phyloP scores from a whole-genome alignment of 805 yeast species.

The Candida silvicultrix region DNA sequence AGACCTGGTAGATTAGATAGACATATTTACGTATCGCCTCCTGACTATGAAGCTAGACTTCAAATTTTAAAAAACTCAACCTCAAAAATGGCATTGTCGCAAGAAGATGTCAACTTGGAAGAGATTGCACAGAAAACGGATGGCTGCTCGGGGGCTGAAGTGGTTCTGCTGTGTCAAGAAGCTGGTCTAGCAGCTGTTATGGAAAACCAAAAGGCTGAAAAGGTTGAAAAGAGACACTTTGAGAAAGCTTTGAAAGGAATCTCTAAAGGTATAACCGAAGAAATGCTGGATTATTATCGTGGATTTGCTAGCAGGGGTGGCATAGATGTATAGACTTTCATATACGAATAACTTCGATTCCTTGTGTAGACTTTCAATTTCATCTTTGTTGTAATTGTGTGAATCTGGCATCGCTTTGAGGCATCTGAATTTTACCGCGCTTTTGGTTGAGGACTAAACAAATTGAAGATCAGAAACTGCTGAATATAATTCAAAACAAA shows the following conservation, averaged over 20 bases:
- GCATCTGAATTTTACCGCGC: too few relatives aligned
- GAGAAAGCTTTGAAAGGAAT: slow-evolving; percentile 62
- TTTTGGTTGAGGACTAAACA: too few relatives aligned
- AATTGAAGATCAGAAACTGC: too few relatives aligned
- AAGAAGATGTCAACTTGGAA: slow-evolving; percentile 40
- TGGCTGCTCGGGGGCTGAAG: slow-evolving; percentile 97
- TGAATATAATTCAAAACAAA: too few relatives aligned
- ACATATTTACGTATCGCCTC: slow-evolving; percentile 89
- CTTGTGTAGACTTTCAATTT: too few relatives aligned
- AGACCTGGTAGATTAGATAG: slow-evolving; percentile 96
- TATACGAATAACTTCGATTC: too few relatives aligned
- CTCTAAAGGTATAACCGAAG: slow-evolving; percentile 74
- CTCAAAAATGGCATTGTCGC: slow-evolving; percentile 48
- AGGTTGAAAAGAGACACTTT: slow-evolving; percentile 63
- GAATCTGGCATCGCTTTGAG: too few relatives aligned
- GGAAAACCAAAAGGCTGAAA: slow-evolving; percentile 53
- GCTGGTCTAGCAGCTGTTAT: slow-evolving; percentile 93
- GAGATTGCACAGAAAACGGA: slow-evolving; percentile 60
- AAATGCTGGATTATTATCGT: slow-evolving; percentile 73
- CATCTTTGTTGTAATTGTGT: too few relatives aligned
- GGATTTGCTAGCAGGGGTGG: slow-evolving; percentile 39
- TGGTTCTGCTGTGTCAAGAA: slow-evolving; percentile 86
- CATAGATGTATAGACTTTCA: slow-evolving; percentile 15
- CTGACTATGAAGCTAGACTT: slow-evolving; percentile 72
- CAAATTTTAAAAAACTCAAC: slow-evolving; percentile 74